These are phyloP conservation scores for Talaromyces pinophilus DNA, from an alignment of 2,329 filamentous ascomycete species.

Conservation along the genomic window DNA sequence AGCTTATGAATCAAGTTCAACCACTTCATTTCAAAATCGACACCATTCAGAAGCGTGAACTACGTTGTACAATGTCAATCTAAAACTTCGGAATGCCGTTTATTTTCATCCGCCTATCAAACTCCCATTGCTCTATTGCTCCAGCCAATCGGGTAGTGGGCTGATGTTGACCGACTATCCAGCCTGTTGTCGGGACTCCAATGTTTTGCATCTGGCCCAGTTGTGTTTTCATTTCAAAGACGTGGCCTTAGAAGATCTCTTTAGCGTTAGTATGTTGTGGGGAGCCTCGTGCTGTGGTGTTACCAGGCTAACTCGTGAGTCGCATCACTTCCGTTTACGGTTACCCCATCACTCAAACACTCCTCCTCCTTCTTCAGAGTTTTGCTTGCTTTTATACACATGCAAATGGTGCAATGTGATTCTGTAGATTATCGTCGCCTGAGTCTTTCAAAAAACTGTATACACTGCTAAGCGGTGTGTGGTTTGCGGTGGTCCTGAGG, in stretches of 20 bases:
- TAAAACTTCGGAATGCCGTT: slow-evolving; percentile 11
- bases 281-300: slow-evolving; percentile 20
- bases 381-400: not conserved
- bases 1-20: slow-evolving; percentile 1
- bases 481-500: not conserved
- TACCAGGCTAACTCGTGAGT: slow-evolving; percentile 17
- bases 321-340: slow-evolving; percentile 18
- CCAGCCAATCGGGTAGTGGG: slow-evolving; percentile 20
- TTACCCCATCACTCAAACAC: slow-evolving; percentile 10
- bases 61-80: slow-evolving; percentile 15
- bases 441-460: not conserved
- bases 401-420: slow-evolving; percentile 1
- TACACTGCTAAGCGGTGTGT: slow-evolving; percentile 17
- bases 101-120: slow-evolving; percentile 8
- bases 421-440: not conserved
- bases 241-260: slow-evolving; percentile 20
- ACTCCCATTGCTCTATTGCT: not conserved
- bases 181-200: slow-evolving; percentile 8
- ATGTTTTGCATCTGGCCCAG: slow-evolving; percentile 6
- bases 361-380: not conserved
- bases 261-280: slow-evolving; percentile 16
- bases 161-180: slow-evolving; percentile 18
- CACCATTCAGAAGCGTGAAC: not conserved
- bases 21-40: not conserved
- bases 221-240: slow-evolving; percentile 17